Evolutionary conservation across 2,329 filamentous ascomycete species (phyloP), one percentile per base, ranked within the genome.

Genomic region (Trichocomaceae sp.): DNA sequence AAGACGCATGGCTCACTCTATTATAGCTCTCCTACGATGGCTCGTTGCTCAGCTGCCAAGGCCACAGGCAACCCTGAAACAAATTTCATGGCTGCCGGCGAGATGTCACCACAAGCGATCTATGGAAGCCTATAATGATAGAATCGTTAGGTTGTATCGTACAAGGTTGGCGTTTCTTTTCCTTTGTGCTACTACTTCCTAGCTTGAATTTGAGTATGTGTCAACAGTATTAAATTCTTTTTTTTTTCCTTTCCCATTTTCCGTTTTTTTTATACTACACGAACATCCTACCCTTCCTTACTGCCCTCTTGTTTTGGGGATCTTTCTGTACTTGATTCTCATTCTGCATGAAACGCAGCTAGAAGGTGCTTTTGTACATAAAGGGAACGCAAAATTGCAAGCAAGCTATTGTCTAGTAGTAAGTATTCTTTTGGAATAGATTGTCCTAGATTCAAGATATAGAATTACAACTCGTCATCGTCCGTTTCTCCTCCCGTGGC

Each of bases 11-110:
- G 15, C 31, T 35, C 4, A 13, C 9, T 35, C 31, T 6, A 29
- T 48, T 37, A 41, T 59, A 95, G 91, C 78, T 96, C 91, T 59
- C 91, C 93, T 50, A 99, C 93, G 56, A 99, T 99, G 93, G 93
- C 93, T 58, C 88, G 93, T 69, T 96, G 90, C 80, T 95, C 90
- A 49, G 92, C 89, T 52, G 88, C 91, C 62, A 97, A 96, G 82
- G 87, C 86, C 56, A 85, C 84, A 9, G 84, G 85, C 58, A 88
- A 90, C 75, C 82, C 86, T 55, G 79, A 87, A 71, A 90, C 84
- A 54, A 89, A 90, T 75, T 83, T 89, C 62, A 86, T 90, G 85
- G 86, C 86, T 52, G 79, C 85, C 20, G 87, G 87, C 56, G 75
- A 77, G 61, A 75, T 73, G 60, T 69, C 69, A 60, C 65, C 69